Base-by-base conservation (phyloP, 768 basidiomycete species). In the Naematelia encephala region DNA sequence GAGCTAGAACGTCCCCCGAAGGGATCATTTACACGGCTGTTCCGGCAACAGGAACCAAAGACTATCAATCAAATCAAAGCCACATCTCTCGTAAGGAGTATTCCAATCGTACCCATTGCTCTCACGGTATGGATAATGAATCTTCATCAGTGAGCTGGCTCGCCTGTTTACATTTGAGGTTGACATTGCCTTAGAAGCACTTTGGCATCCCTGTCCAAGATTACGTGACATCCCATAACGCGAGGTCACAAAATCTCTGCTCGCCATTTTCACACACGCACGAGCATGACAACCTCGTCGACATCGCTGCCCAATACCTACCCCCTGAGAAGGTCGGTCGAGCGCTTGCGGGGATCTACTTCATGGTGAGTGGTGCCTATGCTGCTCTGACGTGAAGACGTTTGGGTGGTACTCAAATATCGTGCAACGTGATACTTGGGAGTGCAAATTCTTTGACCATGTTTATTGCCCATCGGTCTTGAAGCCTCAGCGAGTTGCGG, bases 361-460 rank as follows among this genome's bases (percentile, higher is more conserved):
- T 52, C 23, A 30, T 27, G 11, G 61, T 58, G 51, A 55, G 61
- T 54, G 12, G 21, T 39, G 12, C 11, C 43, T 34, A 30, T 29
- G 34, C 34, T 39, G 11, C 13, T 26, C 21, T 19, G 21, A 43
- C n/a, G 14, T n/a, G 19, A 10, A 64, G 56, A 64, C 59, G 1
- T 57, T 64, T 26, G 63, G 59, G 21, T 61, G 63, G 56, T 57
- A 54, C 30, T 60, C 59, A 45, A 57, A 61, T 12, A 64, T 58
- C 3, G 63, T 64, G 25, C 63, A 49, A 23, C 51, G 21, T 11
- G 47, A 25, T 14, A 50, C 51, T 21, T 57, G 59, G 55, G 50
- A 62, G n/a, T 25, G 27, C 5, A 43, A 54, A 21, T 26, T 52
- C 28, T 51, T 64, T 43, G 42, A 55, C 44, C 48, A 50, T 27